Conservation (phyloP, 768 basidiomycete species). For the Chiua virens region DNA sequence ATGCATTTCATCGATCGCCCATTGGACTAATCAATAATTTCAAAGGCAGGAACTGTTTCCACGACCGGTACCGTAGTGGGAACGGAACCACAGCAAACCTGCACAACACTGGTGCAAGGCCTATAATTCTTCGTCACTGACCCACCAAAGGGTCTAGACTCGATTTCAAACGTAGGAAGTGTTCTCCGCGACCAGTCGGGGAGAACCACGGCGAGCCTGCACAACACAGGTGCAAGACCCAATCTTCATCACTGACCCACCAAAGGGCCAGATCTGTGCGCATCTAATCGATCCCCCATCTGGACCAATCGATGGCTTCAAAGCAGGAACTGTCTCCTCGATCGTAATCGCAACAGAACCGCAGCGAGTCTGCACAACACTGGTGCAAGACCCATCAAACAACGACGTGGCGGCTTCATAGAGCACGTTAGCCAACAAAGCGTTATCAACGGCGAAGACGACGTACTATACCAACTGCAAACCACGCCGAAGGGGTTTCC, state of each 20-base stretch:
- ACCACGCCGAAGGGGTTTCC: slow-evolving; percentile 36
- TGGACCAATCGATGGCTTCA: slow-evolving; percentile 13
- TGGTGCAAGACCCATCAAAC: slow-evolving; percentile 9
- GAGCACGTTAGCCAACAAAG: slow-evolving; percentile 2
- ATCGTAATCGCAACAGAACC: background rate
- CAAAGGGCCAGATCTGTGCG: slow-evolving; percentile 16
- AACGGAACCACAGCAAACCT: no score
- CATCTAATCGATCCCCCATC: slow-evolving; percentile 19
- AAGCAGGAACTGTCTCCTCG: slow-evolving; percentile 14
- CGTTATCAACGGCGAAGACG: background rate
- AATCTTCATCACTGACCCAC: slow-evolving; percentile 25
- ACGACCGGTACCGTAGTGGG: no score
- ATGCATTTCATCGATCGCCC: slow-evolving; percentile 18
- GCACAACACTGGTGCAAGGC: no score
- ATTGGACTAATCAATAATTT: no score
- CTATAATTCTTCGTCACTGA: no score
- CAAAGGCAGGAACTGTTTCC: no score
- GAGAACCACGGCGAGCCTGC: no score
- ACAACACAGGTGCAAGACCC: no score
- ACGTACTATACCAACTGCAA: slow-evolving; percentile 14
- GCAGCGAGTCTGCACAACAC: slow-evolving; percentile 3
- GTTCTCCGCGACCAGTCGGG: no score
- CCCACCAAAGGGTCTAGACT: no score
- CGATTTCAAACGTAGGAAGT: no score
- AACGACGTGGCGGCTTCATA: slow-evolving; percentile 19